Evolutionary conservation across 1,284 basidiomycete genomes (phyloP), one percentile per base, ranked within the genome.

Genomic region (Cryptococcus sp.): DNA sequence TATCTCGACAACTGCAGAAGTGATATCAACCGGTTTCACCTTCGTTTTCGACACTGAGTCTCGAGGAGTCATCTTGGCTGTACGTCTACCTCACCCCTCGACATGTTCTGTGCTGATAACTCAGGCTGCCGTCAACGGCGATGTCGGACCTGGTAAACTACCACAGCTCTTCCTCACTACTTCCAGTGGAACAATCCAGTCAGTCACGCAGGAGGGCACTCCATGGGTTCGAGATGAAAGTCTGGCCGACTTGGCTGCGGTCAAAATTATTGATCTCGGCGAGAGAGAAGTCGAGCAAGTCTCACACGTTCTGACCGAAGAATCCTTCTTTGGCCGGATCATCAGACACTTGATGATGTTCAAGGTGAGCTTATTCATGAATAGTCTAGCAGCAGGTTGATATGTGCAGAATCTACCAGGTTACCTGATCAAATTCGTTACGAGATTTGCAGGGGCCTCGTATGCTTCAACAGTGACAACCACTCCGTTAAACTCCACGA

Each of bases 181-280:
- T 0, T 84, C 83, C 4, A 88, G 87, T 0, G 91, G 91, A 8
- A 81, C 89, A 0, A 68, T 96, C 8, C 90, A 92, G 63, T 78
- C 88, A 8, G 88, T 89, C 83, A 79, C 85, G 48, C 81, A 84
- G 35, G 80, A 85, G 15, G 45, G 30, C 13, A 56, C 58, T 11
- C 34, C 33, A 5, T 97, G 91, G 92, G 83, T 82, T 0, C 80
- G 90, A 43, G 92, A 97, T 69, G 94, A 98, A 69, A 82, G 84
- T 0, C 80, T 96, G 10, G 79, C 89, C 0, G 80, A 84, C 30
- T 81, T 90, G 49, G 79, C 81, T 15, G 80, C 81, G 0, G 84
- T 85, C 3, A 82, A 85, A 55, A 84, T 91, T 56, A 82, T 95
- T 42, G 88, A 92, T 64, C 80, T 95, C 6, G 89, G 90, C 0